Conservation (phyloP, 805 yeast genomes). For the Vanderwaltozyma tropicalis region DNA sequence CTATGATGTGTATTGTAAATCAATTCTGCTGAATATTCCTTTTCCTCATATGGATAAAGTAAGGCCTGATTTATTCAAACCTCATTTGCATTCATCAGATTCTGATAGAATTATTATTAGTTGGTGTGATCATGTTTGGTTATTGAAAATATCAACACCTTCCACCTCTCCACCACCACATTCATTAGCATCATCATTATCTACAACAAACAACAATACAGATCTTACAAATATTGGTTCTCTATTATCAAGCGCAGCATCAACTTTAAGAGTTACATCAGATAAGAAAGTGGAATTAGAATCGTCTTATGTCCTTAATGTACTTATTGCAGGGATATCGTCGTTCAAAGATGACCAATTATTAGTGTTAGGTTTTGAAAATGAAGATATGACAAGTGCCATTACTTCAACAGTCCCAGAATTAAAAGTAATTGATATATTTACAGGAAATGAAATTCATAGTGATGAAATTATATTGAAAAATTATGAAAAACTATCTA, state of each 20-base stretch:
- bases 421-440: constrained; percentile 52
- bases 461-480: constrained; percentile 69
- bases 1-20: constrained; percentile 45
- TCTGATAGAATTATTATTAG: constrained; percentile 60
- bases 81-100: constrained; percentile 59
- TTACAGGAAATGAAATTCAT: constrained; percentile 59
- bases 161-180: constrained; percentile 4
- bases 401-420: constrained; percentile 58
- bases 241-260: constrained; percentile 31
- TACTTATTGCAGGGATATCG: constrained; percentile 64
- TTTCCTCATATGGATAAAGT: constrained; percentile 37
- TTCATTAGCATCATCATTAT: background rate
- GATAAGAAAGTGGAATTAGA: constrained; percentile 33
- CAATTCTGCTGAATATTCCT: constrained; percentile 40
- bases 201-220: too few relatives aligned
- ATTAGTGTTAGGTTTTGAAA: constrained; percentile 30
- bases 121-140: constrained; percentile 78
- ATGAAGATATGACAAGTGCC: constrained; percentile 21
- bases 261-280: constrained; percentile 37
- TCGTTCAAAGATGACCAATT: constrained; percentile 64
- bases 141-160: constrained; percentile 37
- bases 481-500: constrained; percentile 47
- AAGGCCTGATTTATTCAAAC: constrained; percentile 76
- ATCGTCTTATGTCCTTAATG: constrained; percentile 32
- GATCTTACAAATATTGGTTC: constrained; percentile 19